A percentile compares a stretch with the other conserved stretches of the same genome.
These are phyloP conservation scores for Tetrahymena malaccensis DNA, from an alignment of 73 alveolate species.

Conservation along the genomic window DNA sequence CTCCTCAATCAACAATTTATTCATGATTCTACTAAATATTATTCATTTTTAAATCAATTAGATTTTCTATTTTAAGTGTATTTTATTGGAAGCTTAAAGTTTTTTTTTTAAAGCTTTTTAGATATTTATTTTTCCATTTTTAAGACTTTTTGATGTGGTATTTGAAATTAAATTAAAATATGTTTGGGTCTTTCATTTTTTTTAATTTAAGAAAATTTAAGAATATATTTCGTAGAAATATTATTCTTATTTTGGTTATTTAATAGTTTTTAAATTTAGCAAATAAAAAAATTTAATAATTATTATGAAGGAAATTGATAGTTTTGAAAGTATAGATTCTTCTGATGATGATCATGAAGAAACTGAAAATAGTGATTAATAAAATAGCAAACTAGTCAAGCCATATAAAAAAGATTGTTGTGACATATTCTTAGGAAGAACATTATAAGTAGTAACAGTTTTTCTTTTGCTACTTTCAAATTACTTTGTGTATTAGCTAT, in stretches of 20 bases:
- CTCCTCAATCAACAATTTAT: background rate
- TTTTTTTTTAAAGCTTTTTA: no score
- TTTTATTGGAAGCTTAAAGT: no score
- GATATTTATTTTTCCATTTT: no score
- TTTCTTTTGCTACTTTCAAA: background rate
- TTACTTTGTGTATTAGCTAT: background rate
- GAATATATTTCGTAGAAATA: background rate
- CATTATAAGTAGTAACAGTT: background rate
- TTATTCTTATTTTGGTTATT: background rate
- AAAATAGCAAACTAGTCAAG: background rate
- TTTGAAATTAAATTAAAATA: no score
- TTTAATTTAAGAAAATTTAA: no score
- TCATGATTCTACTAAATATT: no score
- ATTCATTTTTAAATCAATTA: no score
- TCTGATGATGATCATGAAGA: background rate
- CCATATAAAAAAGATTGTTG: background rate
- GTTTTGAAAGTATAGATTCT: background rate
- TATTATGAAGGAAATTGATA: background rate
- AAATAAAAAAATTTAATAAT: no score
- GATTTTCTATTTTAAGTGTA: no score
- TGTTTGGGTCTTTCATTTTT: background rate
- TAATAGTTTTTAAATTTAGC: background rate
- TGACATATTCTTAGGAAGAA: background rate
- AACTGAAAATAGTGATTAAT: background rate
- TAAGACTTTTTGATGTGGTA: no score